Evolutionary conservation across 2,329 filamentous ascomycete genomes (phyloP), one percentile per base, ranked within the genome.

Genomic region (Fusarium sp.): DNA sequence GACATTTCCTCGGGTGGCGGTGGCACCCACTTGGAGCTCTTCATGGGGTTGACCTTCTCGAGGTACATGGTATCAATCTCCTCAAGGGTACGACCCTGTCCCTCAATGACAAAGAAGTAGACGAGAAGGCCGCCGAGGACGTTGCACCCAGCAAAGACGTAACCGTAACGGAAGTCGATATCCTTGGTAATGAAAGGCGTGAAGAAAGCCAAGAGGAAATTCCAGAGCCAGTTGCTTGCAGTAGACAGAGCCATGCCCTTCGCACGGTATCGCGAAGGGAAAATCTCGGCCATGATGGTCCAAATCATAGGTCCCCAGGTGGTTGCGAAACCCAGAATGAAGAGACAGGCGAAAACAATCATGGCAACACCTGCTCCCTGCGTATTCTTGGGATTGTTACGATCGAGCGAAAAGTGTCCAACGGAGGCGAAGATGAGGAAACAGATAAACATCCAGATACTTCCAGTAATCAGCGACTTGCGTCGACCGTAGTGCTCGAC

Each of bases 51-150:
- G 18, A 93, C 89, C 26, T 81, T 81, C 50, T 90, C 82, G 36
- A 92, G 83, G 69, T 94, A 94, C 90, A 92, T 92, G 48, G 89
- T 91, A 73, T 95, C 92, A 57, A 95, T 91, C 77, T 95, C 91
- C 80, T 95, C 92, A 2, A 95, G 84, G 0, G 88, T 90, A 7
- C 91, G 87, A 53, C 90, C 92, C 75, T 92, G 90, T 45, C 87
- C 90, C 77, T 95, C 92, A 58, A 91, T 88, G 53, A 94, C 86
- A 77, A 94, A 94, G 80, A 95, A 92, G 82, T 91, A 95, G 31
- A 94, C 90, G 14, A 94, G 78, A 0, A 89, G 68, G 0, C 88
- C 87, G 1, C 87, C 91, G 0, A 87, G 82, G 18, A 92, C 81
- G 72, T 92, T 91, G 75, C 91, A 93, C 0, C 84, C 90, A 0